Percentiles rank a stretch among this genome's conserved stretches.
These are phyloP conservation scores for Aquanectria penicillioides DNA, from an alignment of 2,329 filamentous ascomycete species.

Conservation along the genomic window DNA sequence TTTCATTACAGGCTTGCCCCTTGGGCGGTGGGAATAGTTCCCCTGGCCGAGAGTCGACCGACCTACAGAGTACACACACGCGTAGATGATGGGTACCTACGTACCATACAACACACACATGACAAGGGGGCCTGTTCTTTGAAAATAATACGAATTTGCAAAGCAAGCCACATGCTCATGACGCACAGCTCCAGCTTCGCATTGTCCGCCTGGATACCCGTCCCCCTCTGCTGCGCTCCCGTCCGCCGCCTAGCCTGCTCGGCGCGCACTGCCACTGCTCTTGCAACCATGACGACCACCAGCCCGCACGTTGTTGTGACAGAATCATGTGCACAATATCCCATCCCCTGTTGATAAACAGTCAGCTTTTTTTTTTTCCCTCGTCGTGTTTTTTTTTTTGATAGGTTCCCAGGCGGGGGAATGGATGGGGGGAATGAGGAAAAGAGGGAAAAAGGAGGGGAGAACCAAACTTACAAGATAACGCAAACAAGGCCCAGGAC, in stretches of 20 bases:
- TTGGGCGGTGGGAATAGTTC: neutral
- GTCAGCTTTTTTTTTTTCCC: too few species aligned
- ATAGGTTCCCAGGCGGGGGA: too few species aligned
- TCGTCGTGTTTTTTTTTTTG: neutral
- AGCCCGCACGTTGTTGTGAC: slow-evolving; percentile 30
- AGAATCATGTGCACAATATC: slow-evolving; percentile 36
- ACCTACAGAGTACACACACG: neutral
- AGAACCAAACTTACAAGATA: slow-evolving; percentile 42
- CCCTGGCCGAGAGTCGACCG: neutral
- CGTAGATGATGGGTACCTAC: neutral
- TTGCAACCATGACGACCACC: slow-evolving; percentile 34
- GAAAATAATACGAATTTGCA: neutral
- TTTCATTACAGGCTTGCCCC: slow-evolving; percentile 17
- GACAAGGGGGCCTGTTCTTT: neutral
- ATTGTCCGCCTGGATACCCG: slow-evolving; percentile 15
- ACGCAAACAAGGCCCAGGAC: slow-evolving; percentile 51
- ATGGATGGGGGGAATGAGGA: neutral
- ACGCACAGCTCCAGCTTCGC: slow-evolving; percentile 37
- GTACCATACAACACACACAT: too few species aligned
- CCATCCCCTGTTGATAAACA: slow-evolving; percentile 37
- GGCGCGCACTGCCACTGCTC: slow-evolving; percentile 34
- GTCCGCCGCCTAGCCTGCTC: slow-evolving; percentile 11
- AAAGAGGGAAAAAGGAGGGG: neutral
- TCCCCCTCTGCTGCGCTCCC: slow-evolving; percentile 8
- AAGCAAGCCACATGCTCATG: slow-evolving; percentile 25